phyloP scores from a whole-genome alignment of 1,284 basidiomycete species.

The Fomitopsis schrenkii region DNA sequence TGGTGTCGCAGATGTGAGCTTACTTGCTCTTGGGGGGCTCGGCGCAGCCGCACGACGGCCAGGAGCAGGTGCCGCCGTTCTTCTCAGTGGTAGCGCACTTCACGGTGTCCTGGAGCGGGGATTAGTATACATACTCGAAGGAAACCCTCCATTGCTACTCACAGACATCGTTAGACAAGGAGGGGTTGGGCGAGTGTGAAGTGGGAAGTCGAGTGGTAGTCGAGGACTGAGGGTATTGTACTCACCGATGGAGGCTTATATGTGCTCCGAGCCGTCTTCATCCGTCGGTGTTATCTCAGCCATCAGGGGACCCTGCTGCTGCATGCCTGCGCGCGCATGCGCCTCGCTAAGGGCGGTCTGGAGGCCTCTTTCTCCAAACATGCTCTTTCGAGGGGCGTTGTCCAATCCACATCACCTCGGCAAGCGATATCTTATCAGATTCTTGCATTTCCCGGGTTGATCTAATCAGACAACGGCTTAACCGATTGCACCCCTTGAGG shows the following conservation, averaged over 20 bases:
- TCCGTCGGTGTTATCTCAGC: neutral
- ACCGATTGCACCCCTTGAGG: neutral
- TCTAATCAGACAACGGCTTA: neutral
- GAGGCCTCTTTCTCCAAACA: neutral
- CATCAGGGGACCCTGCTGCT: neutral
- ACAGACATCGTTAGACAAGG: neutral
- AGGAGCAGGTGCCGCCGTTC: conserved; percentile 19
- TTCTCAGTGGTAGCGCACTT: conserved; percentile 24
- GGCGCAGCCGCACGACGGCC: conserved; percentile 27
- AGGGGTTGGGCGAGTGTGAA: neutral
- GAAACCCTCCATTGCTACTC: neutral
- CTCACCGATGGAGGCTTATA: neutral
- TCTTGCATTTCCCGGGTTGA: neutral
- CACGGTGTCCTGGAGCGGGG: conserved; percentile 13
- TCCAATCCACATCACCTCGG: neutral
- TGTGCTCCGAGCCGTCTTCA: neutral
- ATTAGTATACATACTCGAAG: neutral
- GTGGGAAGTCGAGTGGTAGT: neutral
- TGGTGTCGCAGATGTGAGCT: conserved; percentile 7
- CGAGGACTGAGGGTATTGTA: conserved; percentile 1
- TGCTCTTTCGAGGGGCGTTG: neutral
- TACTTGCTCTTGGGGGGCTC: conserved; percentile 24
- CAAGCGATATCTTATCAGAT: conserved; percentile 8
- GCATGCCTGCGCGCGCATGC: neutral
- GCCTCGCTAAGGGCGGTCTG: neutral